These are phyloP conservation scores for Calocybe gangraenosa DNA, from an alignment of 768 basidiomycete species.

Conservation along the genomic window DNA sequence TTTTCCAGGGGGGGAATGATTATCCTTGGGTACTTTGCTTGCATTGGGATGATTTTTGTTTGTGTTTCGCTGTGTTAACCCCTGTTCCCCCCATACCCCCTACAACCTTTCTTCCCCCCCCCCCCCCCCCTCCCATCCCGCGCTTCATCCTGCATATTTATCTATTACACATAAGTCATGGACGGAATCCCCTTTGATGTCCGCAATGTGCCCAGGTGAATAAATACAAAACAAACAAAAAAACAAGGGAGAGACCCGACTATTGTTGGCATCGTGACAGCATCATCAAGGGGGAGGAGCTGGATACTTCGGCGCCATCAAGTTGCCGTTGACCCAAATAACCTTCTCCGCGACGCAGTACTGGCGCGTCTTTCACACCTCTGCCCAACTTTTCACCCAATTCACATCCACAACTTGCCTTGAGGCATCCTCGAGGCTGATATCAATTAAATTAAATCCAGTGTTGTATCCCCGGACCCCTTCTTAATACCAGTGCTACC, in stretches of 20 bases:
- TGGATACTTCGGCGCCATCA: slow-evolving; percentile 11
- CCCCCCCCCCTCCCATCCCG: too few relatives aligned
- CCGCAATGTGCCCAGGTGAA: slow-evolving; percentile 2
- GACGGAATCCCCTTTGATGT: slow-evolving; percentile 10
- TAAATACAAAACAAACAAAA: slow-evolving; percentile 1
- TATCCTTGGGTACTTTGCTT: too few relatives aligned
- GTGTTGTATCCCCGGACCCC: too few relatives aligned
- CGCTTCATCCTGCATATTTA: too few relatives aligned
- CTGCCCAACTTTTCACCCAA: slow-evolving; percentile 15
- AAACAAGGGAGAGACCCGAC: slow-evolving; percentile 14
- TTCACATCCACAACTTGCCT: slow-evolving; percentile 16
- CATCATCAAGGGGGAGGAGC: slow-evolving; percentile 5
- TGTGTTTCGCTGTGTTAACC: too few relatives aligned
- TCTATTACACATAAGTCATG: slow-evolving; percentile 4
- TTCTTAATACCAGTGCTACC: background rate
- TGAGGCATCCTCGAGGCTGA: slow-evolving; percentile 22
- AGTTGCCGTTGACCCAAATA: too few relatives aligned
- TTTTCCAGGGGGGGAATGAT: too few relatives aligned
- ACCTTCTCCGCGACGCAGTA: slow-evolving; percentile 5
- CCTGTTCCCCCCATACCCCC: too few relatives aligned
- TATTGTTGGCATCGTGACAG: slow-evolving; percentile 14
- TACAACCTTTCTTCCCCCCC: too few relatives aligned
- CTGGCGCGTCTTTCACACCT: slow-evolving; percentile 14
- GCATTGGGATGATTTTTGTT: too few relatives aligned
- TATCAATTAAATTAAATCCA: slow-evolving; percentile 11